These are phyloP conservation scores for Zygosaccharomyces bisporus DNA, from an alignment of 805 yeast species.

Conservation along the genomic window DNA sequence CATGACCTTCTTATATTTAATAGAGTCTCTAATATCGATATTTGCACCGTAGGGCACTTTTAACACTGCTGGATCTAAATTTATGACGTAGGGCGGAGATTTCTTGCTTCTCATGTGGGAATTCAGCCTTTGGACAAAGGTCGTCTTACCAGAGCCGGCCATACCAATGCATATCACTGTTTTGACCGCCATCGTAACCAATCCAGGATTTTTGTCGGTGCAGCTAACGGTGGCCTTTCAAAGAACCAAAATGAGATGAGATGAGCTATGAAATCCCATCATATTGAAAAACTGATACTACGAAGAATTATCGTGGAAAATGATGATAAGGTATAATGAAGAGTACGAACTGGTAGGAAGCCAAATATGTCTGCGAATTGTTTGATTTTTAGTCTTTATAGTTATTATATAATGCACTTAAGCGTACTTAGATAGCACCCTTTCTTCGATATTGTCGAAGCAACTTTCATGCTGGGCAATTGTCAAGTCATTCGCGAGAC, in stretches of 20 bases:
- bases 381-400: too few species aligned
- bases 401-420: not conserved
- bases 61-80: constrained; percentile 93
- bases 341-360: not conserved
- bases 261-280: not conserved
- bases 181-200: constrained; percentile 35
- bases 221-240: not conserved
- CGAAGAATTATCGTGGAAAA: not conserved
- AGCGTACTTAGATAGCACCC: constrained; percentile 38
- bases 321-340: not conserved
- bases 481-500: constrained; percentile 72
- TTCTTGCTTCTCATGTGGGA: constrained; percentile 75
- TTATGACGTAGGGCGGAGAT: constrained; percentile 83
- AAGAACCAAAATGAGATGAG: not conserved
- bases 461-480: constrained; percentile 54
- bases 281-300: not conserved
- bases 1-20: constrained; percentile 94
- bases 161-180: constrained; percentile 55
- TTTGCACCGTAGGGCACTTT: constrained; percentile 92
- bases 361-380: not conserved
- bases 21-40: constrained; percentile 93
- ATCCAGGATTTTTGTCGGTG: not conserved
- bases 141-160: constrained; percentile 92
- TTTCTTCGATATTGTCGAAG: constrained; percentile 57
- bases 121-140: constrained; percentile 92